Percentiles rank a stretch among this genome's conserved stretches.
Evolutionary conservation across 371 early-diverging fungal species (phyloP).

Genomic region (Mycotypha africana): DNA sequence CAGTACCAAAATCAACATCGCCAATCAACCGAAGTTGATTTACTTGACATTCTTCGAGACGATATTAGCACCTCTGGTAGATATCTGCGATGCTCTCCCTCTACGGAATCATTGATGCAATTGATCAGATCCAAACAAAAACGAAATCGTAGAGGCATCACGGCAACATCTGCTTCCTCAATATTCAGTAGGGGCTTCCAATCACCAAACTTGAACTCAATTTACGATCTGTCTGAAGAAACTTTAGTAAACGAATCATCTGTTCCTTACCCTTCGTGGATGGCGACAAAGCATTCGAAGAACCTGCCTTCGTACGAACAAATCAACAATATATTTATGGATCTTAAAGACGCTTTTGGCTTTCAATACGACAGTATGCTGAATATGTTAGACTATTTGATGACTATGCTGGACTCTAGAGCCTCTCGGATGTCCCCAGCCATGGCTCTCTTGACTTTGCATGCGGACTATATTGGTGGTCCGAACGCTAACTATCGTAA

Average conservation of each 20-base stretch:
- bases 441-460: conserved; percentile 70
- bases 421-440: conserved; percentile 73
- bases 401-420: conserved; percentile 80
- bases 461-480: conserved; percentile 84
- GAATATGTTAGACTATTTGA: conserved; percentile 72
- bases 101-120: conserved; percentile 66
- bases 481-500: conserved; percentile 78
- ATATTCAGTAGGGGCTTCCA: background rate
- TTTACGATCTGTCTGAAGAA: conserved; percentile 7
- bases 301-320: conserved; percentile 61
- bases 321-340: conserved; percentile 62
- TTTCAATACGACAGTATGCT: conserved; percentile 79
- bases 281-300: conserved; percentile 34
- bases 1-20: background rate
- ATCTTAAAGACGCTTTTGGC: conserved; percentile 64
- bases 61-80: conserved; percentile 58
- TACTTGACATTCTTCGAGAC: conserved; percentile 52
- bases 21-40: conserved; percentile 40
- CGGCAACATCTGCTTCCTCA: conserved; percentile 5
- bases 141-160: conserved; percentile 9
- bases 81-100: conserved; percentile 67
- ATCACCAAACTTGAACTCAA: conserved; percentile 3
- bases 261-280: conserved; percentile 64
- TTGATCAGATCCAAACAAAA: conserved; percentile 59
- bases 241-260: conserved; percentile 16